Percentiles rank a stretch among this genome's conserved stretches.
These are phyloP conservation scores for Pseudozyma sp. DNA, from an alignment of 1,284 basidiomycete species.

Conservation along the genomic window DNA sequence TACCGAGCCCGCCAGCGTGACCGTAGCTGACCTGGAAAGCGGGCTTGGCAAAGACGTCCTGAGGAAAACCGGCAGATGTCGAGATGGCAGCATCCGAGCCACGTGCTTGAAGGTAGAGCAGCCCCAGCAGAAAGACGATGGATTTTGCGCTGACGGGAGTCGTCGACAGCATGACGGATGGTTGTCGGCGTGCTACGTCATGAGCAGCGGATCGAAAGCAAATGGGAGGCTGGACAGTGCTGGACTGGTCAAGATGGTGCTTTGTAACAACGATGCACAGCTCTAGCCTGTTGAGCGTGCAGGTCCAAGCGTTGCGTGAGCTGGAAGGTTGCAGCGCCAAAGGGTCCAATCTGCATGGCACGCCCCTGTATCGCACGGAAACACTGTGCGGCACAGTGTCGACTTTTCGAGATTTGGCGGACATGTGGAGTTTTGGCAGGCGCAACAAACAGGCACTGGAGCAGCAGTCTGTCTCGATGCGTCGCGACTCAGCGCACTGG, in stretches of 20 bases:
- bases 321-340: background rate
- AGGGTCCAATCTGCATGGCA: background rate
- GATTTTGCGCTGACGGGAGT: constrained; percentile 22
- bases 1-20: background rate
- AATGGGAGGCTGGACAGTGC: background rate
- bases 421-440: constrained; percentile 1
- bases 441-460: too few relatives aligned
- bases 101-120: constrained; percentile 29
- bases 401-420: background rate
- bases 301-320: background rate
- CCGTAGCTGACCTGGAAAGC: constrained; percentile 35
- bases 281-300: too few relatives aligned
- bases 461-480: too few relatives aligned
- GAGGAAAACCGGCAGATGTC: constrained; percentile 38
- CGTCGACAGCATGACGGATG: constrained; percentile 6
- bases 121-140: constrained; percentile 27
- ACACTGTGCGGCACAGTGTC: background rate
- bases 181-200: background rate
- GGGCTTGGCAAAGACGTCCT: constrained; percentile 47
- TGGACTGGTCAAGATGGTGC: background rate
- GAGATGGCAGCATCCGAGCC: constrained; percentile 31
- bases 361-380: background rate
- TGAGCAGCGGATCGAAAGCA: background rate
- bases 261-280: too few relatives aligned
- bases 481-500: background rate